Conservation (phyloP, 2,329 filamentous ascomycete species). For the Cercospora sp. region DNA sequence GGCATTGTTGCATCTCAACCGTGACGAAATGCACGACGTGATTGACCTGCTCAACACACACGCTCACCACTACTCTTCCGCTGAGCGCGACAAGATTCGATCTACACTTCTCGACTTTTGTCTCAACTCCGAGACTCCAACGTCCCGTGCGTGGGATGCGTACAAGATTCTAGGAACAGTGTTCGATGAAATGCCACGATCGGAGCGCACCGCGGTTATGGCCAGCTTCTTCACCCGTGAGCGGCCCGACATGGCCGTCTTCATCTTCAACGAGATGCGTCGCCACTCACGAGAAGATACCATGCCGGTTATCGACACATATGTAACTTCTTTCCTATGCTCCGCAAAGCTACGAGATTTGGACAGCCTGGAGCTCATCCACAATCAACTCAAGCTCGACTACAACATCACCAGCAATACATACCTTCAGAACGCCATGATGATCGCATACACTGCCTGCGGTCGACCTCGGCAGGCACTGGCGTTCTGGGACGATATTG, state of each 20-base stretch:
- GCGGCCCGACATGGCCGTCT: constrained; percentile 78
- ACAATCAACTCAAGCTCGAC: constrained; percentile 95
- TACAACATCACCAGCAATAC: constrained; percentile 76
- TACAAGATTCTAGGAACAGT: constrained; percentile 61
- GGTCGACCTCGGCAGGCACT: constrained; percentile 67
- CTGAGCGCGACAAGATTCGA: constrained; percentile 67
- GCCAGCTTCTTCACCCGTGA: constrained; percentile 75
- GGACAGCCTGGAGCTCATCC: constrained; percentile 71
- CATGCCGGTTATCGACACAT: constrained; percentile 71
- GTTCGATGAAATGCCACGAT: constrained; percentile 64
- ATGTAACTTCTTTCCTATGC: constrained; percentile 75
- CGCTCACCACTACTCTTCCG: constrained; percentile 67
- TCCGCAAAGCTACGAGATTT: constrained; percentile 49
- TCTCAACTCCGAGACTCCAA: constrained; percentile 62
- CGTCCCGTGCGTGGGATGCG: constrained; percentile 62
- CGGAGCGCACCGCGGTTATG: constrained; percentile 73
- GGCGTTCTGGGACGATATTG: constrained; percentile 81
- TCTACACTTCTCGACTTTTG: constrained; percentile 68
- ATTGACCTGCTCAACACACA: constrained; percentile 80
- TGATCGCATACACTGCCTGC: constrained; percentile 78
- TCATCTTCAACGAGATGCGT: constrained; percentile 95
- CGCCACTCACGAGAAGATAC: constrained; percentile 63
- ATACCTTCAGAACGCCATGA: constrained; percentile 75
- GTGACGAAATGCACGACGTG: constrained; percentile 75
- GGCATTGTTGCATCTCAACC: constrained; percentile 71